Evolutionary conservation across 768 basidiomycete species (phyloP), one percentile per base, ranked within the genome.

Genomic region (Calocera viscosa): DNA sequence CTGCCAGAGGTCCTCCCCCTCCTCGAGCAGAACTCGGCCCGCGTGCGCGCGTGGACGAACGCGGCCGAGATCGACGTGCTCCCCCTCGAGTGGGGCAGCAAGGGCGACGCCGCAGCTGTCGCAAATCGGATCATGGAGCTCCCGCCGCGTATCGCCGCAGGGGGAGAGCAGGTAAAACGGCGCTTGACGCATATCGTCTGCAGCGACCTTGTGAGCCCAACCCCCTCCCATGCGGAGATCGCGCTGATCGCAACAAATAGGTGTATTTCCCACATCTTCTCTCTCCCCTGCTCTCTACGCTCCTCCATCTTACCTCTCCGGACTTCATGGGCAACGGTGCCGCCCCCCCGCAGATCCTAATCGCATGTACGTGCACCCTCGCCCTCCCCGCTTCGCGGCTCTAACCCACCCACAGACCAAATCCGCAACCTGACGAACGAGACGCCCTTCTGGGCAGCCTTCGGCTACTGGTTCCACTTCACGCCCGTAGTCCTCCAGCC

Each of bases 261-360:
- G 83, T 94, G 14, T 94, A 94, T 75, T 94, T 94, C 72, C 89
- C 90, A 0, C 84, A 89, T 67, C 82, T 94, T 1, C 80, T 91
- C 12, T 88, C 85, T 0, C 88, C 88, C 2, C 82, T 94, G 19
- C 77, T 94, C 22, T 83, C 86, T 1, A 85, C 88, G 1, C 79
- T 94, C 14, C 76, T 95, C 1, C 82, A 87, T 24, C 79, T 94
- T 24, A 86, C 91, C 0, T 83, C 86, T 0, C 79, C 78, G 2
- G 77, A 81, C 0, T 83, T 81, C 68, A 67, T 69, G 47, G n/a
- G 32, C 65, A 11, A 28, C 49, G 2, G n/a, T 49, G 5, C 24
- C 66, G 8, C 68, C 67, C 19, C 63, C 63, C 76, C 78, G 38
- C 69, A 78, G 14, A 72, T 92, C 60, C 74, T 88, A 33, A 83